Evolutionary conservation across 2,329 filamentous ascomycete genomes (phyloP), one percentile per base, ranked within the genome.

Genomic region (Botryosphaeria agaves): DNA sequence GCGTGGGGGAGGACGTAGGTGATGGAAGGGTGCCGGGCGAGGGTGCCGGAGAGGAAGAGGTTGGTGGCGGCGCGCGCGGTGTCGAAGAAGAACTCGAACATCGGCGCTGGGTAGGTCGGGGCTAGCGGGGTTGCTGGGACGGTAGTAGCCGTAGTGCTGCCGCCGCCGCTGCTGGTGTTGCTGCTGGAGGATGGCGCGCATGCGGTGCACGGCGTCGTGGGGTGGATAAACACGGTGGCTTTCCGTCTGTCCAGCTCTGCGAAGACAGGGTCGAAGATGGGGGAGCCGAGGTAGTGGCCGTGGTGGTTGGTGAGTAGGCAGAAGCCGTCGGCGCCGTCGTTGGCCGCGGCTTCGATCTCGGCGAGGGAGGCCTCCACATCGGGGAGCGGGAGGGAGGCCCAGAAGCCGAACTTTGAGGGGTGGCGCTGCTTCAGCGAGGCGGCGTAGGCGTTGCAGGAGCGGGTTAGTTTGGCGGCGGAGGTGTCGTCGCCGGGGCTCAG

Each of bases 11-110:
- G 45, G 14, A 68, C 55, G 42, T 61, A 59, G 1, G 42, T 56
- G 32, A 68, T 47, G 27, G 62, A 43, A 0, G 62, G 58, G 45
- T 53, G 61, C 1, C 53, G 47, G 14, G 51, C 44, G 2, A 66
- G 47, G 0, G 61, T 64, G 4, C 61, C 61, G 4, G 50, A 55
- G 9, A 61, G 42, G 36, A 68, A 61, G 7, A 68, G 47, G 34
- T 65, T 62, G 20, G 56, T 52, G 2, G 65, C 53, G 0, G 56
- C 53, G 0, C 64, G 46, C 2, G 61, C 59, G 0, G 61, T 63
- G 32, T 69, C 65, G 42, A 69, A 68, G 38, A 68, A 52, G 43
- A 67, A 68, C 35, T 65, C 61, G 20, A 62, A 54, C 40, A 59
- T 55, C 0, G 60, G 57, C 7, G 57, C 43, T 0, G 60, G 60